Evolutionary conservation across 2,329 filamentous ascomycete genomes (phyloP).

Genomic region (Fusarium begoniae): DNA sequence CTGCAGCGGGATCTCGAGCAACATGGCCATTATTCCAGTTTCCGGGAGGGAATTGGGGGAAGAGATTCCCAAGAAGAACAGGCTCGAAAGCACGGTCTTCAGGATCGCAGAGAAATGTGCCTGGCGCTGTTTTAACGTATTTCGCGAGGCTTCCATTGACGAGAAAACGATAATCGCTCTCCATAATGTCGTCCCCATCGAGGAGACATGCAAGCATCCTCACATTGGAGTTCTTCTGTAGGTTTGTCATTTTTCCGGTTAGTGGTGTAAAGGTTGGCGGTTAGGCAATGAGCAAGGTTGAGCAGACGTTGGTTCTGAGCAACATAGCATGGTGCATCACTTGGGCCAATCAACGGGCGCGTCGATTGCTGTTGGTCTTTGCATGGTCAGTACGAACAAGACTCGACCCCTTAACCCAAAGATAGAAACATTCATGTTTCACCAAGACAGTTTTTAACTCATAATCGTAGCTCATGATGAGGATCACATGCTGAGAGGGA

Average conservation of each 20-base stretch:
- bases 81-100: constrained; percentile 42
- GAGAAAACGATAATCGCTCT: constrained; percentile 44
- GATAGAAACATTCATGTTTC: background rate
- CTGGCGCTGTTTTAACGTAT: constrained; percentile 39
- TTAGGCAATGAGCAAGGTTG: background rate
- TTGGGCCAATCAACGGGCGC: background rate
- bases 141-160: constrained; percentile 38
- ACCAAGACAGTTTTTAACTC: background rate
- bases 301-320: background rate
- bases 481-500: background rate
- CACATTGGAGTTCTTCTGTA: constrained; percentile 20
- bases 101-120: constrained; percentile 31
- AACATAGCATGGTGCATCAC: background rate
- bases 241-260: background rate
- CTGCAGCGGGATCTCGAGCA: constrained; percentile 29
- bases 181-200: constrained; percentile 31
- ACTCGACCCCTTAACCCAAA: background rate
- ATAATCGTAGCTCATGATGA: background rate
- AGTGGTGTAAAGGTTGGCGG: background rate
- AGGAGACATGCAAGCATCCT: constrained; percentile 41
- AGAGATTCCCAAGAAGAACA: constrained; percentile 36
- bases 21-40: constrained; percentile 39
- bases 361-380: background rate
- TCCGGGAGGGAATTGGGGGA: constrained; percentile 41
- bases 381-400: background rate